Conservation (phyloP, 1,139 yeast species). For the Torulaspora pretoriensis region DNA sequence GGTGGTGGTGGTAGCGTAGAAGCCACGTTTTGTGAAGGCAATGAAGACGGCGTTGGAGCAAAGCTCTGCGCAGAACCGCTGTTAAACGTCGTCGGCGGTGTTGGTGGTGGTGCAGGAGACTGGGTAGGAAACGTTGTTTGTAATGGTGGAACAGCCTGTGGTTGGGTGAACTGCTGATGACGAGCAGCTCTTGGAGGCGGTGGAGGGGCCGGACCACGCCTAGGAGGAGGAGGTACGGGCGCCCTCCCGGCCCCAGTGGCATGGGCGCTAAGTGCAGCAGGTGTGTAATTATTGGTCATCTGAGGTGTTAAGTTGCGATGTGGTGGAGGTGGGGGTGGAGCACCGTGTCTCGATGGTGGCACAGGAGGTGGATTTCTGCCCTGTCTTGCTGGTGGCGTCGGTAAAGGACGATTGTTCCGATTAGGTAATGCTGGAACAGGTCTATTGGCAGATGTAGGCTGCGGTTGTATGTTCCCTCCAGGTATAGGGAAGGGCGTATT, state of each 20-base stretch:
- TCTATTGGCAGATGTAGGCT: slow-evolving; percentile 1
- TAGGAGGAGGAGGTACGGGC: slow-evolving; percentile 33
- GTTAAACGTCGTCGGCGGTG: slow-evolving; percentile 23
- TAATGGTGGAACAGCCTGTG: slow-evolving; percentile 14
- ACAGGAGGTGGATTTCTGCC: slow-evolving; percentile 13
- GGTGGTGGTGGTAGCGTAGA: slow-evolving; percentile 26
- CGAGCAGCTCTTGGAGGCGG: slow-evolving; percentile 26
- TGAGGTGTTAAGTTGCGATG: slow-evolving; percentile 13
- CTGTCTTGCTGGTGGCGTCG: slow-evolving; percentile 10
- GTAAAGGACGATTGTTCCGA: slow-evolving; percentile 14
- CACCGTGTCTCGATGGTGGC: slow-evolving; percentile 21
- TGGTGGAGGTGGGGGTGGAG: slow-evolving; percentile 32
- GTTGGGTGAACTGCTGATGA: slow-evolving; percentile 3
- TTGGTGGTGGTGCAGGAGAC: slow-evolving; percentile 17
- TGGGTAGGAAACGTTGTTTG: slow-evolving; percentile 6
- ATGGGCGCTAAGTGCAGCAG: background rate
- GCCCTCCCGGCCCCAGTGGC: slow-evolving; percentile 9
- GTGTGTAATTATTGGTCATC: background rate
- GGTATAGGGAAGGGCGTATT: slow-evolving; percentile 32
- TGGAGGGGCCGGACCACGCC: slow-evolving; percentile 29
- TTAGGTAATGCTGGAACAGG: slow-evolving; percentile 15
- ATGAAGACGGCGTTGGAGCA: slow-evolving; percentile 13
- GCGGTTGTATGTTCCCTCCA: slow-evolving; percentile 14
- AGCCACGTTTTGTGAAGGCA: slow-evolving; percentile 15
- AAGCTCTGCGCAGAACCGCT: slow-evolving; percentile 17